Evolutionary conservation across 2,329 filamentous ascomycete species (phyloP), one percentile per base, ranked within the genome.

Genomic region (Colletotrichum truncatum): DNA sequence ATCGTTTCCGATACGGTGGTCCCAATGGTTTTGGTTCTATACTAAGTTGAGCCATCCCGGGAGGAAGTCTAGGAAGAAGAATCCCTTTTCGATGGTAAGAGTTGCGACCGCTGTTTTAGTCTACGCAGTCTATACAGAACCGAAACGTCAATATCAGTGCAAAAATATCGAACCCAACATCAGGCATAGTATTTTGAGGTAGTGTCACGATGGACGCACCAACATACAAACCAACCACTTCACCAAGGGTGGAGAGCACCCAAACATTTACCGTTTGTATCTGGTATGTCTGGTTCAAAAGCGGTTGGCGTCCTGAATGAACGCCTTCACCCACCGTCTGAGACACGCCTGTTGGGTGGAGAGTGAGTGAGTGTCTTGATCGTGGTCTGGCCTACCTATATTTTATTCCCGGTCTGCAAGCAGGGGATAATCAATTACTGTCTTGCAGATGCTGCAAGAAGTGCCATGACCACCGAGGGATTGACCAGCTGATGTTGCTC

Each of bases 291-390:
- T 64, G 36, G 45, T 36, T 8, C 53, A 36, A 28, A 16, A 32
- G 54, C 52, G 45, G 60, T 46, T 51, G 53, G 23, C 25, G 28
- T 36, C 55, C 46, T 25, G 53, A 43, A 63, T 53, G 23, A 64
- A 18, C 34, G 23, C 23, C 61, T 54, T 60, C 38, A 53, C 38
- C 46, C 55, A 21, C 60, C 30, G 55, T 53, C 38, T 53, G 39
- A 64, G 55, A 60, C 46, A 64, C 53, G 55, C 30, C 55, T 64
- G 54, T 55, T 46, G 53, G 53, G 61, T 55, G 55, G 34, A 43
- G 41, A 49, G 41, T 12, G 14, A 18, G 36, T 21, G 32, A 32
- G 25, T 38, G 12, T 11, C 34, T 28, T 36, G 62, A 43, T 32
- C 25, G 34, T 25, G n/a, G 56, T 36, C 46, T 46, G 30, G 39